Base-by-base conservation (phyloP, 208 protist species). In the Crithidia fasciculata region DNA sequence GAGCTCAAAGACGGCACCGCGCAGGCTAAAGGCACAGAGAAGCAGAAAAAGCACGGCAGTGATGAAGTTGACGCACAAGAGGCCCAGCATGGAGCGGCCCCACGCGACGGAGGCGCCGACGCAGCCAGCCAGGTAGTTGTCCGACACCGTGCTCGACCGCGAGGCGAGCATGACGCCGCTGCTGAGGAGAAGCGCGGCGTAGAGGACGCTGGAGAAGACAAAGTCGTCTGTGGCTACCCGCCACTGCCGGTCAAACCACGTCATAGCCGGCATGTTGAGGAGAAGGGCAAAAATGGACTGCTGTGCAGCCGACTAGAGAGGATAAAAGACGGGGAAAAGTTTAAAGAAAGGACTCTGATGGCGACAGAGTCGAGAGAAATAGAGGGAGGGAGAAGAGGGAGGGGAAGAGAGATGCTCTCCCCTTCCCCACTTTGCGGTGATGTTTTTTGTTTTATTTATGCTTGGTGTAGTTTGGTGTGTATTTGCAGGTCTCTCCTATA, bases 221-320 rank as follows among this genome's bases (percentile, higher is more conserved):
- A 94, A 94, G 73, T 95, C 90, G 71, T 96, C 92, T 13, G 90
- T 57, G 52, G 63, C 85, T 8, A 86, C 82, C 12, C 89, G 84
- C 90, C 92, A 96, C 28, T 81, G 79, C 15, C 92, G 89, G 39
- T 87, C 78, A 53, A 73, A 87, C 85, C 90, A 94, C n/a, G 72
- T 49, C 55, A 96, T 69, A 0, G 92, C 77, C 6, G 92, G 92
- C 92, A 96, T 96, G 8, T 39, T 18, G 18, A 28, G 28, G 28
- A 10, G 13, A 36, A 66, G 56, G 10, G 18, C 13, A 47, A 19
- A 50, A 28, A 50, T 28, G 28, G 28, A 28, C 28, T 28, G 28
- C 28, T 28, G 28, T 28, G 28, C 28, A 28, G 28, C 28, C 28
- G 28, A 28, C 28, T 28, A 1, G 28, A 28, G 28, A 28, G 28